Evolutionary conservation across 495 filamentous ascomycete genomes (phyloP), one percentile per base, ranked within the genome.

Genomic region (Penicillium canescens): DNA sequence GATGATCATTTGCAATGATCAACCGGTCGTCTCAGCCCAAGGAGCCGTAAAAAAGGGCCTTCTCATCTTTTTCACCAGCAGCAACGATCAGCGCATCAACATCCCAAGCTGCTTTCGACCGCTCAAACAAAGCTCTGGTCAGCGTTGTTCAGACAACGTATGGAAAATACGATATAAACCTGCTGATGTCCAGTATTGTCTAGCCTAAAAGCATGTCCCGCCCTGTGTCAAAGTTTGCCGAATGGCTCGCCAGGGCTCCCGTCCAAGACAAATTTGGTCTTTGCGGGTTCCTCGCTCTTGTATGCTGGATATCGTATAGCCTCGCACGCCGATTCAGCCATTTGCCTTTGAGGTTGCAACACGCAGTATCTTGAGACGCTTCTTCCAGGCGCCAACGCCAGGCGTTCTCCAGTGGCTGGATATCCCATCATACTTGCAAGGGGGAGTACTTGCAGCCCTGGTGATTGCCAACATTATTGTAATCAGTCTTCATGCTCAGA

Each of bases 381-480:
- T 46, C 28, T 18, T 18, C 18, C 18, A 18, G 18, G 18, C 18
- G 18, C 18, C 18, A 18, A 18, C 18, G 18, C 18, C 18, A 18
- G 18, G 18, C 18, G n/a, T n/a, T 1, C 18, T 18, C 18, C 18
- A 18, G 18, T 18, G 18, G 18, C 18, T 18, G 18, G 18, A 18
- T 36, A 35, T 52, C 21, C 40, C 31, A 35, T 52, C 40, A 43
- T 52, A 52, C 31, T 4, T 37, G 13, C 40, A 43, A 31, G 39
- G 40, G 12, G 40, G 39, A 4, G 20, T 52, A 23, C 8, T 52
- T 11, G 40, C 31, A 11, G 40, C 49, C 18, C 18, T 42, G 5
- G 16, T 52, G 40, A 43, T 44, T 37, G 16, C 49, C 12, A 52
- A 52, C 20, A 26, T 43, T 12, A 37, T 52, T 43, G 28, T 31